Percentiles rank a stretch among this genome's conserved stretches.
These are phyloP conservation scores for Debaryomyces singareniensis DNA, from an alignment of 1,139 yeast genomes.

Conservation along the genomic window DNA sequence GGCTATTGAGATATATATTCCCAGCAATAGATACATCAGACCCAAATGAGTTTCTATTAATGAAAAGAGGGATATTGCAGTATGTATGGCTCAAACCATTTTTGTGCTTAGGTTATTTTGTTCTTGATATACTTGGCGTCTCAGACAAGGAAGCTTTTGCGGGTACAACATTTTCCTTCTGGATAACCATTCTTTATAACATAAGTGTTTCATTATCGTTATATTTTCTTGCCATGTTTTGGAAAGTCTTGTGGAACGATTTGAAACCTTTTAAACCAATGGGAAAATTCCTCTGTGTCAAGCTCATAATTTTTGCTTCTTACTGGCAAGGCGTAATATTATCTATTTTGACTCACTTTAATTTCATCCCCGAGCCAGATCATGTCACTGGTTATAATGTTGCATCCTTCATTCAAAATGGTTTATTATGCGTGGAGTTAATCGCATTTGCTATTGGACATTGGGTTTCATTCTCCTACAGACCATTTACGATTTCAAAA, in stretches of 20 bases:
- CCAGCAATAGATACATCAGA: conserved; percentile 76
- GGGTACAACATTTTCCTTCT: conserved; percentile 46
- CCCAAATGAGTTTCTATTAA: conserved; percentile 66
- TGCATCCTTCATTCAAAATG: conserved; percentile 66
- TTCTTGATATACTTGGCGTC: conserved; percentile 45
- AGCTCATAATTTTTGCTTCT: conserved; percentile 88
- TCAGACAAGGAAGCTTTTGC: conserved; percentile 50
- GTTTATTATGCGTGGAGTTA: conserved; percentile 76
- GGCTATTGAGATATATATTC: conserved; percentile 44
- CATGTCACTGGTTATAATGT: conserved; percentile 31
- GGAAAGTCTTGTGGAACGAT: conserved; percentile 81
- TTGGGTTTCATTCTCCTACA: conserved; percentile 76
- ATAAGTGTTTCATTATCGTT: conserved; percentile 74
- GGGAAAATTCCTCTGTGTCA: conserved; percentile 89
- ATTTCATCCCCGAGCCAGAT: conserved; percentile 36
- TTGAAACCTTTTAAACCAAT: conserved; percentile 78
- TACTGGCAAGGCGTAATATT: conserved; percentile 91
- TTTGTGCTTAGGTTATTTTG: conserved; percentile 51
- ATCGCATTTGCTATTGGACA: conserved; percentile 84
- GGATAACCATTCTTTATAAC: conserved; percentile 71
- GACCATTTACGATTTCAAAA: conserved; percentile 55
- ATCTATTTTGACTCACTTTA: conserved; percentile 52
- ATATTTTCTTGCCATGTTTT: conserved; percentile 81
- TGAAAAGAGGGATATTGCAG: conserved; percentile 85
- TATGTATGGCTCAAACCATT: conserved; percentile 94